These are phyloP conservation scores for Daldinia vernicosa DNA, from an alignment of 495 filamentous ascomycete genomes.

Conservation along the genomic window DNA sequence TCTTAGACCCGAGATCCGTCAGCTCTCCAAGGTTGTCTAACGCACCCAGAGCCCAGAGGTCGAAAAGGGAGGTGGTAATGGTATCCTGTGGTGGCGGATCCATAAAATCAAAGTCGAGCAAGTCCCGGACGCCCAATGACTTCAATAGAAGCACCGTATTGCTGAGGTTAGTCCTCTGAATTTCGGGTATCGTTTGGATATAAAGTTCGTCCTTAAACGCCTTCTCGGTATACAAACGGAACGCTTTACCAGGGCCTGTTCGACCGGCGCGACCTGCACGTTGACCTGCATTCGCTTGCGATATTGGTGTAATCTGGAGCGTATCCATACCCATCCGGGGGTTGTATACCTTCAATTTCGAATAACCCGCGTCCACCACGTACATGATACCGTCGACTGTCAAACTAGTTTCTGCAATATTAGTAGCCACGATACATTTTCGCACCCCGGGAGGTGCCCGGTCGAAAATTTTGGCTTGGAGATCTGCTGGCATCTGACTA, in stretches of 20 bases:
- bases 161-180: conserved; percentile 93
- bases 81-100: conserved; percentile 98
- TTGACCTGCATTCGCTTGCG: conserved; percentile 94
- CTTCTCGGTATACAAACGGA: conserved; percentile 90
- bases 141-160: conserved; percentile 96
- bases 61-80: conserved; percentile 96
- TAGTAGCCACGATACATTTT: conserved; percentile 98
- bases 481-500: conserved; percentile 98
- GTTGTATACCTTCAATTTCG: conserved; percentile 98
- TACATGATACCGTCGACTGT: conserved; percentile 99
- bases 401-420: conserved; percentile 97
- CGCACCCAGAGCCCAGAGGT: conserved; percentile 96
- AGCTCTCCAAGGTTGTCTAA: conserved; percentile 93
- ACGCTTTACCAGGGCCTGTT: conserved; percentile 95
- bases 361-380: conserved; percentile 95
- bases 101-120: conserved; percentile 99
- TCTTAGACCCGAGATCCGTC: conserved; percentile 84
- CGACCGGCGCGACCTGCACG: conserved; percentile 92
- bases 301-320: conserved; percentile 96
- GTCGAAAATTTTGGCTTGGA: conserved; percentile 98
- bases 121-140: conserved; percentile 90
- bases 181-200: conserved; percentile 97
- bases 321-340: conserved; percentile 99
- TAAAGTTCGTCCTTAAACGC: conserved; percentile 98
- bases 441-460: conserved; percentile 87